phyloP scores from a whole-genome alignment of 164 flowering plant genomes.

The Euptelea pleiosperma region DNA sequence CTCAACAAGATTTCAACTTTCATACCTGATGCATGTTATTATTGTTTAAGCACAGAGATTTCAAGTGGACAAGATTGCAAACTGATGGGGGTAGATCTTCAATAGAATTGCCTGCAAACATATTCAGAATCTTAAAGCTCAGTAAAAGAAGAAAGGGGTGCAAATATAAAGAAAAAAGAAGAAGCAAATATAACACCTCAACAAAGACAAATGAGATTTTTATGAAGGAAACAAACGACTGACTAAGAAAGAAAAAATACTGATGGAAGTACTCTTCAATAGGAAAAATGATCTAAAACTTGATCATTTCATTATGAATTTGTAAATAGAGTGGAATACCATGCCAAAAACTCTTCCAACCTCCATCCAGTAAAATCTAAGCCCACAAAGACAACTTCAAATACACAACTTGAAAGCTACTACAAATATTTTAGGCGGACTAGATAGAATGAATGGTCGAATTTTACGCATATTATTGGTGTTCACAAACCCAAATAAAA shows the following conservation, averaged over 20 bases:
- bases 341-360: background rate
- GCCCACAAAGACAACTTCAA: no score
- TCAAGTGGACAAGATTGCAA: slow-evolving; percentile 82
- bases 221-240: background rate
- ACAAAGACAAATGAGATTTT: background rate
- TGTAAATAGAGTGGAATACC: no score
- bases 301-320: background rate
- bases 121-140: background rate
- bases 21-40: slow-evolving; percentile 78
- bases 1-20: no score
- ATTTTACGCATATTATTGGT: no score
- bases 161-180: background rate
- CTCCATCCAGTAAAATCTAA: background rate
- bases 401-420: no score
- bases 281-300: background rate
- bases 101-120: slow-evolving; percentile 69
- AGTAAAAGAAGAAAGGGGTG: background rate
- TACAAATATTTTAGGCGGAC: no score
- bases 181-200: background rate
- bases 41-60: slow-evolving; percentile 75
- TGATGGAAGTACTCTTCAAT: no score
- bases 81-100: slow-evolving; percentile 80
- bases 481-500: no score
- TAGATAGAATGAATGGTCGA: no score
- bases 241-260: background rate